Percentiles rank a stretch among this genome's conserved stretches.
Evolutionary conservation across 345 rosid species (phyloP).

Genomic region (Populus alba): DNA sequence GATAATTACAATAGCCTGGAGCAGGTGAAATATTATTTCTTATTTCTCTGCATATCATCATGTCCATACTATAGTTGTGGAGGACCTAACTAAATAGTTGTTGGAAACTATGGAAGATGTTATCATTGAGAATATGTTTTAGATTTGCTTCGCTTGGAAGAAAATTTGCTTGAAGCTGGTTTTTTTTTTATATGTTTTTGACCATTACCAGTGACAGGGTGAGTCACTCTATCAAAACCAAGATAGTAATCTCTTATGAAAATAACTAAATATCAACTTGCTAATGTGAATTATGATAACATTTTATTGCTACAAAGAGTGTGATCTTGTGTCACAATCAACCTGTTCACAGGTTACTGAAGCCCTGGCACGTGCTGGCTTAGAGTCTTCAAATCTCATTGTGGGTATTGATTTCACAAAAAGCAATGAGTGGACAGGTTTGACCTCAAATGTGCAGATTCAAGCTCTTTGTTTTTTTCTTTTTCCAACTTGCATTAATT

Average conservation of each 20-base stretch:
- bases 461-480: background rate
- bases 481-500: background rate
- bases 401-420: conserved; percentile 94
- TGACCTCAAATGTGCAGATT: background rate
- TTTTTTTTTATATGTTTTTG: background rate
- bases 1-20: conserved; percentile 60
- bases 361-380: conserved; percentile 73
- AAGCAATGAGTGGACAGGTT: conserved; percentile 99
- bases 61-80: background rate
- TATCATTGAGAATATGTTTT: background rate
- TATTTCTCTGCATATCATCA: background rate
- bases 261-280: background rate
- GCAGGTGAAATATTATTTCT: conserved; percentile 40
- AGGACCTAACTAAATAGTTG: background rate
- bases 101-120: background rate
- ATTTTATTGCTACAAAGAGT: conserved; percentile 3
- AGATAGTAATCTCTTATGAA: background rate
- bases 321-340: background rate
- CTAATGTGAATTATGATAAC: background rate
- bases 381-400: conserved; percentile 89
- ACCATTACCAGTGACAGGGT: background rate
- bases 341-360: conserved; percentile 56
- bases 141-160: conserved; percentile 1
- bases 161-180: background rate
- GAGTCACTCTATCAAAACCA: background rate